Evolutionary conservation across 1,139 yeast genomes (phyloP).

Genomic region (Ogataea hybrid): DNA sequence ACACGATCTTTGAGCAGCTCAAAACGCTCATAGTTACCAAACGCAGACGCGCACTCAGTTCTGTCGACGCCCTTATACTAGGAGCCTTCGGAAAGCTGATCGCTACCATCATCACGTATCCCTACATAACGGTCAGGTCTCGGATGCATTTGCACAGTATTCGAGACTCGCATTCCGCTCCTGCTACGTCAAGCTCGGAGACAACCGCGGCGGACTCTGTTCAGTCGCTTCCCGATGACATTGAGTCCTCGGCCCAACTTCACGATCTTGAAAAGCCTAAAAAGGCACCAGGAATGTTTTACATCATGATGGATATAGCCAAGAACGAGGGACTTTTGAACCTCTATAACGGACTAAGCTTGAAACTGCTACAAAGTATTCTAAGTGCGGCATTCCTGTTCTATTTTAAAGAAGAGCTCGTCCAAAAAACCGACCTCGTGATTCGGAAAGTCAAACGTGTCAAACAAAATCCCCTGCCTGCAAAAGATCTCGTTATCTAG

Average conservation of each 20-base stretch:
- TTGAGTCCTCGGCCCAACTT: constrained; percentile 17
- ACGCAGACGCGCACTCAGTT: constrained; percentile 49
- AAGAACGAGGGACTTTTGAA: constrained; percentile 71
- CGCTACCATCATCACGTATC: constrained; percentile 86
- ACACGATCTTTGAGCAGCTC: constrained; percentile 86
- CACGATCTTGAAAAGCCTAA: constrained; percentile 13
- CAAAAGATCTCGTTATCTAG: constrained; percentile 1
- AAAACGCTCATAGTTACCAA: constrained; percentile 61
- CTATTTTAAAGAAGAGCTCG: constrained; percentile 85
- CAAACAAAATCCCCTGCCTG: constrained; percentile 15
- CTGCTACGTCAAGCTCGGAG: constrained; percentile 11
- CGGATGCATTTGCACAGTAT: constrained; percentile 74
- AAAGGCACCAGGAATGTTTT: constrained; percentile 40
- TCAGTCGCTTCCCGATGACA: constrained; percentile 21
- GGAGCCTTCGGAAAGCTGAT: constrained; percentile 90
- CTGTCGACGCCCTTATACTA: constrained; percentile 74
- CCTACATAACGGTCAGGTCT: constrained; percentile 85
- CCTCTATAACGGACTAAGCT: constrained; percentile 76
- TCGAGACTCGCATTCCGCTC: constrained; percentile 21
- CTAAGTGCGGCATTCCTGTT: constrained; percentile 88
- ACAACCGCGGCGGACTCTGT: constrained; percentile 15
- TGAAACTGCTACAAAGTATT: constrained; percentile 81
- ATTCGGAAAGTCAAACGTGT: constrained; percentile 40
- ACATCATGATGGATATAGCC: constrained; percentile 49
- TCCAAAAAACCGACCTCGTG: constrained; percentile 47